A percentile compares a stretch with the other conserved stretches of the same genome.
Evolutionary conservation across 2,329 filamentous ascomycete genomes (phyloP).

Genomic region (Alternaria sp.): DNA sequence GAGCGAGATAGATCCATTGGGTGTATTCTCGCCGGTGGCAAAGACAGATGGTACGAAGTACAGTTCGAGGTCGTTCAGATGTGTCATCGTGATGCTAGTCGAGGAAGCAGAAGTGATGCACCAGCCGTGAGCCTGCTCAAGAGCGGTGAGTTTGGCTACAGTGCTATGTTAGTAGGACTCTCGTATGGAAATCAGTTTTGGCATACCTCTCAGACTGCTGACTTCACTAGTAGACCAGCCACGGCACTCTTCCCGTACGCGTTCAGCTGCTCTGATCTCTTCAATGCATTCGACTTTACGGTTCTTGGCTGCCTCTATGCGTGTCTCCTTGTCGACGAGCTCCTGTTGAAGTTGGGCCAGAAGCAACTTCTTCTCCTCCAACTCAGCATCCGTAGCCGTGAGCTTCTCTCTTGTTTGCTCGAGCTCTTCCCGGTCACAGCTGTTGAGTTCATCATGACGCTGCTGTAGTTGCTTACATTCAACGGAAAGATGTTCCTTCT

Average conservation of each 20-base stretch:
- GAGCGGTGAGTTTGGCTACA: conserved; percentile 68
- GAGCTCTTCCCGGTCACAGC: conserved; percentile 83
- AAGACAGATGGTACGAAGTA: conserved; percentile 75
- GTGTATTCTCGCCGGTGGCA: conserved; percentile 54
- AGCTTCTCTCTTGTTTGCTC: conserved; percentile 76
- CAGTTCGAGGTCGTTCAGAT: conserved; percentile 75
- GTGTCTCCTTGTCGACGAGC: conserved; percentile 71
- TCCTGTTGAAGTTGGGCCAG: conserved; percentile 74
- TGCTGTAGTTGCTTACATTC: conserved; percentile 75
- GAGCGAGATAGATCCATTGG: conserved; percentile 67
- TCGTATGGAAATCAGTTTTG: not conserved
- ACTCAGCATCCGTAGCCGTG: conserved; percentile 69
- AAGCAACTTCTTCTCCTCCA: conserved; percentile 73
- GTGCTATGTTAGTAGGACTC: conserved; percentile 48
- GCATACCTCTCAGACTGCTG: conserved; percentile 75
- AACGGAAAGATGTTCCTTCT: conserved; percentile 67
- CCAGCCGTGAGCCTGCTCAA: conserved; percentile 77
- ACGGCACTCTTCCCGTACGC: conserved; percentile 84
- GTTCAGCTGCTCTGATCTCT: conserved; percentile 84
- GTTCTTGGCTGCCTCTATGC: conserved; percentile 69
- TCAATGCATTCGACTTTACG: conserved; percentile 74
- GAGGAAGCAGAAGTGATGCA: conserved; percentile 70
- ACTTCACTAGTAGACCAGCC: conserved; percentile 90
- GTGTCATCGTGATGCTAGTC: conserved; percentile 73
- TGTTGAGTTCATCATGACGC: conserved; percentile 77